These are phyloP conservation scores for Saccharomyces pastorianus DNA, from an alignment of 1,139 yeast genomes.

Conservation along the genomic window DNA sequence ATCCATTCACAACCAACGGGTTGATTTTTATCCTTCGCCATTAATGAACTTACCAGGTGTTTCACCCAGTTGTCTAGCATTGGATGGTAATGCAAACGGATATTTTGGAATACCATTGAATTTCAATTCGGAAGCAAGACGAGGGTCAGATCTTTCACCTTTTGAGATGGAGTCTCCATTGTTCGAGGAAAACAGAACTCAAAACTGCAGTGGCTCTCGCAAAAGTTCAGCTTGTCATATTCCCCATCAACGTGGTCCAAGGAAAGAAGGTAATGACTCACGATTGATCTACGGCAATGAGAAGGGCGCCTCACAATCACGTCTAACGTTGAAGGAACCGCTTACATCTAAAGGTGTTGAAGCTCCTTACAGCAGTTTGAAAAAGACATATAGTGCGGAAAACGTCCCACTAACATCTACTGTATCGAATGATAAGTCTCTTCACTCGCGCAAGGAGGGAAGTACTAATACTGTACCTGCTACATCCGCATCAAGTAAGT, in stretches of 20 bases:
- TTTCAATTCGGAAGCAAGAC: constrained; percentile 2
- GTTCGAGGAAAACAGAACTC: not conserved
- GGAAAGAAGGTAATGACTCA: constrained; percentile 20
- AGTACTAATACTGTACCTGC: constrained; percentile 18
- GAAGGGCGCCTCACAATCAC: not conserved
- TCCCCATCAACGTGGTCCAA: constrained; percentile 9
- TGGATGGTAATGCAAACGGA: constrained; percentile 29
- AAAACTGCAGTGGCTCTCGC: not conserved
- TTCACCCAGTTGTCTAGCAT: constrained; percentile 23
- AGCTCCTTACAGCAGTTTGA: constrained; percentile 7
- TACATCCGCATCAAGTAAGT: not conserved
- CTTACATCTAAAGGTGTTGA: constrained; percentile 4
- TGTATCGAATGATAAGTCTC: constrained; percentile 5
- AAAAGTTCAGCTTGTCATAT: not conserved
- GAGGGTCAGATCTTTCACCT: constrained; percentile 4
- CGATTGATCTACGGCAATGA: constrained; percentile 5
- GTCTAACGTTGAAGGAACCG: not conserved
- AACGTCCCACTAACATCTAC: constrained; percentile 12
- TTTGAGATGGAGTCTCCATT: not conserved
- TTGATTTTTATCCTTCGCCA: not conserved
- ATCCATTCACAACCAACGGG: not conserved
- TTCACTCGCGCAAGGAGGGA: constrained; percentile 18
- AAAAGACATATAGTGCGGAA: constrained; percentile 15
- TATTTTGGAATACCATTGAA: constrained; percentile 30
- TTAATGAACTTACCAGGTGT: constrained; percentile 8